Conservation (phyloP, 352 stramenopile species). For the Phytophthora parvispora region DNA sequence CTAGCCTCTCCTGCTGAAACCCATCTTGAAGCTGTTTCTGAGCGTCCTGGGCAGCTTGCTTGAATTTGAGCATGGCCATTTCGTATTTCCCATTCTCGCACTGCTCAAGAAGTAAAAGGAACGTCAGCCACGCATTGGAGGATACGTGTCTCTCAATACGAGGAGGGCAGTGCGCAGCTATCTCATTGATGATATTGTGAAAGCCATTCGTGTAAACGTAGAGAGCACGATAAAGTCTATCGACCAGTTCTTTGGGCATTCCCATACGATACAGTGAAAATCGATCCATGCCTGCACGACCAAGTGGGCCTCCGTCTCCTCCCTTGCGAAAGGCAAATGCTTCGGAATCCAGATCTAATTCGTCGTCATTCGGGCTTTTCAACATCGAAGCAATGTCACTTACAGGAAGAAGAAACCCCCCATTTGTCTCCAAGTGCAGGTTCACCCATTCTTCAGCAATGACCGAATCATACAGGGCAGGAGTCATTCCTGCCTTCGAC, state of each 20-base stretch:
- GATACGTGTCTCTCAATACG: conserved; percentile 80
- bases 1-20: conserved; percentile 48
- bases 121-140: conserved; percentile 83
- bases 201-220: conserved; percentile 91
- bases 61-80: conserved; percentile 91
- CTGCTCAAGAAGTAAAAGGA: conserved; percentile 80
- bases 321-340: conserved; percentile 60
- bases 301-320: conserved; percentile 49
- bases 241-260: conserved; percentile 83
- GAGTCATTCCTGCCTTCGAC: conserved; percentile 34
- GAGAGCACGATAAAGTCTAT: conserved; percentile 81
- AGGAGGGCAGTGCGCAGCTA: conserved; percentile 74
- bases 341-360: conserved; percentile 49
- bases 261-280: conserved; percentile 76
- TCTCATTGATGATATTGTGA: conserved; percentile 87
- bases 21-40: conserved; percentile 62
- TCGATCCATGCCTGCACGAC: conserved; percentile 76
- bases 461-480: conserved; percentile 68
- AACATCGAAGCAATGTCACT: conserved; percentile 57
- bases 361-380: conserved; percentile 35
- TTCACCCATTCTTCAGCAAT: conserved; percentile 89
- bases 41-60: conserved; percentile 69
- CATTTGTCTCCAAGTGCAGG: conserved; percentile 67
- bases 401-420: conserved; percentile 60
- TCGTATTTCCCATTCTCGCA: conserved; percentile 87